phyloP scores from a whole-genome alignment of 139 green algal genomes.

The Chlorella sp. region DNA sequence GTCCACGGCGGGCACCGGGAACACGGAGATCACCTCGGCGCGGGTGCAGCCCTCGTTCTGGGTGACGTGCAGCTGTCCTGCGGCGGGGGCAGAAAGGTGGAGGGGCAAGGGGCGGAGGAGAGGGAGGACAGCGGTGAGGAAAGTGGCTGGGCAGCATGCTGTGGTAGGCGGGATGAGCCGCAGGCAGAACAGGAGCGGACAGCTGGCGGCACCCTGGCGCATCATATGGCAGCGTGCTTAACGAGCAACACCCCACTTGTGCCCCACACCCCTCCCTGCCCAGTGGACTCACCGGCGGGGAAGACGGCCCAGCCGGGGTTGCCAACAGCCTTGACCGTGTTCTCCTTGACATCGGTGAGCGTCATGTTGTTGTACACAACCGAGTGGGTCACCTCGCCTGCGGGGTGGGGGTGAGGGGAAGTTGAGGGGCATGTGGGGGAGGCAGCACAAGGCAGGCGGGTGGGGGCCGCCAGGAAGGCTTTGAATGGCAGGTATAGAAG shows the following conservation, averaged over 20 bases:
- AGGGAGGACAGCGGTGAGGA: too few species aligned
- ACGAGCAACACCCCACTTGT: too few species aligned
- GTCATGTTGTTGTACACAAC: constrained; percentile 4
- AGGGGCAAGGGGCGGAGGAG: background rate
- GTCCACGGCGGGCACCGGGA: background rate
- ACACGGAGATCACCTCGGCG: background rate
- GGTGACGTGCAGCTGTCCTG: constrained; percentile 14
- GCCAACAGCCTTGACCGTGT: background rate
- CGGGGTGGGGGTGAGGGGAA: too few species aligned
- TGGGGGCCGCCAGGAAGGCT: too few species aligned
- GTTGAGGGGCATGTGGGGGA: too few species aligned
- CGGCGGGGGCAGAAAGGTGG: background rate
- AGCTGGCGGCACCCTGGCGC: too few species aligned
- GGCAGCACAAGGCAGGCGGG: too few species aligned
- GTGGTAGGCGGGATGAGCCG: too few species aligned
- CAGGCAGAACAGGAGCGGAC: background rate
- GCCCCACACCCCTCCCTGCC: background rate
- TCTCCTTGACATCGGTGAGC: constrained; percentile 11
- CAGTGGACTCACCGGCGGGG: background rate
- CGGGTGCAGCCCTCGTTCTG: constrained; percentile 25
- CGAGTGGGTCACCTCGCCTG: constrained; percentile 1
- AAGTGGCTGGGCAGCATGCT: background rate
- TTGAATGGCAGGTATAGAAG: too few species aligned
- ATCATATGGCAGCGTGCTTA: too few species aligned
- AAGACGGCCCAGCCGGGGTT: constrained; percentile 10